A percentile compares a stretch with the other conserved stretches of the same genome.
phyloP scores from a whole-genome alignment of 805 yeast species.

The Kazachstania martiniae region DNA sequence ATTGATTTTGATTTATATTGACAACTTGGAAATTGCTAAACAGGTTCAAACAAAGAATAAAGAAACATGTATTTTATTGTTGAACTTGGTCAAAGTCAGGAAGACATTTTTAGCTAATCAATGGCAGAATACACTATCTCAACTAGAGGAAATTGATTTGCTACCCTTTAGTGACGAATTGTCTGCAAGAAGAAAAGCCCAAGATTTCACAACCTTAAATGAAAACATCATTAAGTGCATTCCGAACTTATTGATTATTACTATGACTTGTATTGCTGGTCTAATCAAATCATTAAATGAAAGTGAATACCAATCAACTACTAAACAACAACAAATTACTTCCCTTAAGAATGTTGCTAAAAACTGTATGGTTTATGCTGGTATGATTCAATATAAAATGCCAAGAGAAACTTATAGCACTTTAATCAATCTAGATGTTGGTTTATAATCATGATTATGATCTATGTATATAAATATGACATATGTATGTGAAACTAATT shows the following conservation, averaged over 20 bases:
- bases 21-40: constrained; percentile 49
- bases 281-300: constrained; percentile 34
- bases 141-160: constrained; percentile 49
- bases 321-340: constrained; percentile 42
- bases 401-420: constrained; percentile 72
- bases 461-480: neutral
- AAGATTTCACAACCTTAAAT: constrained; percentile 52
- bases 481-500: no score
- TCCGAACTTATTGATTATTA: constrained; percentile 68
- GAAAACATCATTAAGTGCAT: constrained; percentile 67
- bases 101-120: constrained; percentile 43
- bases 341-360: constrained; percentile 56
- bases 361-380: constrained; percentile 90
- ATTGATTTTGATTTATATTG: constrained; percentile 29
- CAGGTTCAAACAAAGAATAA: constrained; percentile 44
- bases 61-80: constrained; percentile 53
- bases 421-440: constrained; percentile 51
- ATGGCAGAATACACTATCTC: constrained; percentile 47
- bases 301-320: constrained; percentile 33
- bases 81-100: constrained; percentile 60
- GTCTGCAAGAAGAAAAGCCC: constrained; percentile 55
- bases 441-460: constrained; percentile 11
- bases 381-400: constrained; percentile 88
- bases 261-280: constrained; percentile 67
- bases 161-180: constrained; percentile 54